Conservation (phyloP, 495 filamentous ascomycete genomes). For the Neurospora sp. region DNA sequence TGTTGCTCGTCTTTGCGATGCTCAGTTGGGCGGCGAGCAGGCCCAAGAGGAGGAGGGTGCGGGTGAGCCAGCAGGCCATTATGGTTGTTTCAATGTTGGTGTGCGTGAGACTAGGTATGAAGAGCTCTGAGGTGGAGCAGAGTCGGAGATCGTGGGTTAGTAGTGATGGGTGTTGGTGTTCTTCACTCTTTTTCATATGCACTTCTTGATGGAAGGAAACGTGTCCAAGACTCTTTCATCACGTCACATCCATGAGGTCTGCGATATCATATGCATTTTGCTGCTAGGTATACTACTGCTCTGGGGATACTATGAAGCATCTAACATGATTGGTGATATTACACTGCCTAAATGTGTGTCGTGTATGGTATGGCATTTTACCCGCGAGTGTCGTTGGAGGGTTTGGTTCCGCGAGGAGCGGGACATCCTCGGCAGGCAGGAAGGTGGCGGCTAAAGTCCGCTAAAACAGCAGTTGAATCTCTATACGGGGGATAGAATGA, state of each 20-base stretch:
- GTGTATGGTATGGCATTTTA: neutral
- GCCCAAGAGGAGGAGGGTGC: too few species aligned
- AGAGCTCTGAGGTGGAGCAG: too few species aligned
- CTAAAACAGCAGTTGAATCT: neutral
- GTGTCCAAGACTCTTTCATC: neutral
- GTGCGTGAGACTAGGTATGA: too few species aligned
- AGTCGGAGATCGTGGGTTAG: too few species aligned
- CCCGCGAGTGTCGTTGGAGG: neutral
- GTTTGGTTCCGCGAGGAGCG: neutral
- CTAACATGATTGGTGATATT: neutral
- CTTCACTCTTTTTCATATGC: neutral
- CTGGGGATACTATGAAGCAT: neutral
- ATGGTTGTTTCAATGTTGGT: too few species aligned
- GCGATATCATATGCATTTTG: neutral
- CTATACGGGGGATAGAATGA: too few species aligned
- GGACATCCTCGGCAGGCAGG: too few species aligned
- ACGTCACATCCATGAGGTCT: neutral
- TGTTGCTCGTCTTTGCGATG: too few species aligned
- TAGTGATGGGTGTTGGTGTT: neutral
- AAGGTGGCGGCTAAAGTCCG: neutral
- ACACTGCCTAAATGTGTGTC: neutral
- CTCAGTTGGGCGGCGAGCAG: neutral
- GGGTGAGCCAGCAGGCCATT: too few species aligned
- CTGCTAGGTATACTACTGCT: neutral
- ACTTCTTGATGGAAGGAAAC: neutral